Base-by-base conservation (phyloP, 73 alveolate genomes). In the Durusdinium trenchii region DNA sequence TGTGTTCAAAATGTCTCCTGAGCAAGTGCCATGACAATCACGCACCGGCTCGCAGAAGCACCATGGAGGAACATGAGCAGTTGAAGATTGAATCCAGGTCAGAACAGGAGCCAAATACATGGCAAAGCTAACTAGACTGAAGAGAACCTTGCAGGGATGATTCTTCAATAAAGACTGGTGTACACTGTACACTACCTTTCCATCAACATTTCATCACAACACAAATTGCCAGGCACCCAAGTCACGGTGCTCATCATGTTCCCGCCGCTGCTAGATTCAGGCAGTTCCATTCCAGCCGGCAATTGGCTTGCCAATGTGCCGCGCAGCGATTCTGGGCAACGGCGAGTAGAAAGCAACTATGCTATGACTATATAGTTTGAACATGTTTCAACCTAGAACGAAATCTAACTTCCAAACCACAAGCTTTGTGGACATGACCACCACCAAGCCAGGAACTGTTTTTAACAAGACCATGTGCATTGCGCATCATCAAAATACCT, bases 251-350 rank as follows among this genome's bases (percentile, higher is more conserved):
- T n/a, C n/a, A 26, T 23, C 12, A 81, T 35, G 23, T 26, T 67
- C 16, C 60, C 18, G 43, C 43, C n/a, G 47, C 71, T n/a, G 7
- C 91, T 64, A 48, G 71, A 81, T 30, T 81, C 71, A 1, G 91
- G 91, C 71, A 81, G 91, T 48, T 48, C 47, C 30, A 81, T 32
- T 48, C 91, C 91, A 20, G 12, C 36, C 35, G 91, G 91, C 30
- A 81, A 67, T 48, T 81, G 91, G 46, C 69, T 47, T 47, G 46
- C 71, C 71, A 81, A 30, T 1, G 46, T 81, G 46, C 50, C 71
- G 3, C 91, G 91, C 71, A 81, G 48, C 48, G 71, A 48, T 47
- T 67, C 91, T 81, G 46, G 35, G 51, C n/a, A n/a, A n/a, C n/a
- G n/a, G n/a, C n/a, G n/a, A n/a, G n/a, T n/a, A n/a, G n/a, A n/a